Percentiles rank a stretch among this genome's conserved stretches.
Conservation (phyloP, 2,329 filamentous ascomycete species). For the Verticillium longisporum region DNA sequence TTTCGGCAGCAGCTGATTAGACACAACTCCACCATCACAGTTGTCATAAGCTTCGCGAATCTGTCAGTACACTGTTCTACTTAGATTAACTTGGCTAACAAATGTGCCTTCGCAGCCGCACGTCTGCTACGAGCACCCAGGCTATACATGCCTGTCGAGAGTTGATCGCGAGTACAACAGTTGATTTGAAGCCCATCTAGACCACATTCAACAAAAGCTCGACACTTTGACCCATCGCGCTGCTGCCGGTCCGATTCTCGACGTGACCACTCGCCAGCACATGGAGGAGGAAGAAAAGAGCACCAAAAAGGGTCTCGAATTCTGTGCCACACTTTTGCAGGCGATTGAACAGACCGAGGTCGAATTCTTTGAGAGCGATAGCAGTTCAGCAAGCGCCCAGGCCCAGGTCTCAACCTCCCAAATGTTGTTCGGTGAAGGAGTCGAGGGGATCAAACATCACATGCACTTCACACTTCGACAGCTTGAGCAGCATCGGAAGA, state of each 20-base stretch:
- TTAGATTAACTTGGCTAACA: not conserved
- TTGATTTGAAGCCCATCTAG: not conserved
- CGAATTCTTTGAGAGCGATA: not conserved
- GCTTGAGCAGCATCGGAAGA: not conserved
- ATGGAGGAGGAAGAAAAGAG: not conserved
- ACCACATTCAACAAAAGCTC: not conserved
- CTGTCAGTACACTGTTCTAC: conserved; percentile 6
- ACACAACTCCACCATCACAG: not conserved
- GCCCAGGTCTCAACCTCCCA: not conserved
- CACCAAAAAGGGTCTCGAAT: not conserved
- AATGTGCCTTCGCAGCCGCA: not conserved
- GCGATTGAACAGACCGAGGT: not conserved
- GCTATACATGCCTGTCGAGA: not conserved
- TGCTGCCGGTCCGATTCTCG: not conserved
- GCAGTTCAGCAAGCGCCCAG: not conserved
- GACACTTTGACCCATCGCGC: not conserved
- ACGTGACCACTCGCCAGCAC: not conserved
- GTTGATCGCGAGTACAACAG: not conserved
- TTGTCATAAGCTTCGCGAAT: conserved; percentile 14
- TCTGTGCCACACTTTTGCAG: not conserved
- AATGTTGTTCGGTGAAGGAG: not conserved
- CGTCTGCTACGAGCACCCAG: not conserved
- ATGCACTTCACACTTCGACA: not conserved
- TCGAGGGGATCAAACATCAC: not conserved
- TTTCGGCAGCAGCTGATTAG: not conserved